Evolutionary conservation across 1,284 basidiomycete genomes (phyloP).

Genomic region (Kwoniella shivajii): DNA sequence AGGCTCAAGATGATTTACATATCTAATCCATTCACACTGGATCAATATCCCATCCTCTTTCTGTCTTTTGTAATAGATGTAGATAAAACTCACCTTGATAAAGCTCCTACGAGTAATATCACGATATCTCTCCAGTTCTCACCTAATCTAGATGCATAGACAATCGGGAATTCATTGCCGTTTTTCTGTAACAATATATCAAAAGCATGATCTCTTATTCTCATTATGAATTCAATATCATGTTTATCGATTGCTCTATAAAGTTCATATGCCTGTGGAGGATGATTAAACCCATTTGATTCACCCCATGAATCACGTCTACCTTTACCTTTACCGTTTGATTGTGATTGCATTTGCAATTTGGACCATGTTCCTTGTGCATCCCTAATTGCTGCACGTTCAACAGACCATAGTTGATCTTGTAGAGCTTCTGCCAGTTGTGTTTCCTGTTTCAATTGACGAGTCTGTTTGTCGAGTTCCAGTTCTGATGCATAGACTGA

Average conservation of each 20-base stretch:
- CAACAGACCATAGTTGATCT: constrained; percentile 43
- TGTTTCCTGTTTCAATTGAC: constrained; percentile 34
- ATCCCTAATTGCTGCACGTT: constrained; percentile 32
- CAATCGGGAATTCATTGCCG: constrained; percentile 52
- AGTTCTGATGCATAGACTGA: constrained; percentile 40
- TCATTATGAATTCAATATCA: constrained; percentile 53
- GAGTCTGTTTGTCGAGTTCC: constrained; percentile 45
- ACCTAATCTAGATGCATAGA: constrained; percentile 52
- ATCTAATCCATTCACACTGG: constrained; percentile 27
- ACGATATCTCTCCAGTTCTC: constrained; percentile 49
- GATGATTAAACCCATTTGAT: constrained; percentile 38
- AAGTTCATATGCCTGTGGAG: constrained; percentile 54
- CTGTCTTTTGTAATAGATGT: neutral
- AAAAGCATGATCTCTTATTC: constrained; percentile 53
- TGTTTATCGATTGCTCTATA: constrained; percentile 54
- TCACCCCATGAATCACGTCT: constrained; percentile 9
- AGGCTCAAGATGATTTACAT: constrained; percentile 52
- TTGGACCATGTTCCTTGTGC: constrained; percentile 35
- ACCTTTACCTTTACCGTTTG: constrained; percentile 15
- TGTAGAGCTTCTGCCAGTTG: constrained; percentile 51
- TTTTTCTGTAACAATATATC: constrained; percentile 50
- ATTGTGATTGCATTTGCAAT: neutral
- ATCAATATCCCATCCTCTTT: too few relatives aligned
- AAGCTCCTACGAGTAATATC: constrained; percentile 50
- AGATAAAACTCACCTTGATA: constrained; percentile 49